phyloP scores from a whole-genome alignment of 2,329 filamentous ascomycete genomes.

The Fusarium austroafricanum region DNA sequence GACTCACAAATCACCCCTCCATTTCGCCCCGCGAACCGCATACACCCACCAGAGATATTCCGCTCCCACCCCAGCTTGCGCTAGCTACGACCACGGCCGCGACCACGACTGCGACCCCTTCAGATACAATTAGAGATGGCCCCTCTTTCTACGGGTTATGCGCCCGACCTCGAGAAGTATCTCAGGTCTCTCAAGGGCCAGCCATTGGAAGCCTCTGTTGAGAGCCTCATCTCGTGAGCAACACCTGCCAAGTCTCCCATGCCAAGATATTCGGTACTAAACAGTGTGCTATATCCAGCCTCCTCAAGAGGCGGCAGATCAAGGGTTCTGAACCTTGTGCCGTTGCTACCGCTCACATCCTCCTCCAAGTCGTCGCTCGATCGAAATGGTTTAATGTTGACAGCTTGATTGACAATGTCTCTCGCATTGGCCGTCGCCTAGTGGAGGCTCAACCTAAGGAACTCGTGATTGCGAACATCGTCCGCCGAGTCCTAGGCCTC shows the following conservation, averaged over 20 bases:
- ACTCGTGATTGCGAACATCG: slow-evolving; percentile 93
- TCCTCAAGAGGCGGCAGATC: slow-evolving; percentile 92
- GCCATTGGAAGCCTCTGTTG: slow-evolving; percentile 83
- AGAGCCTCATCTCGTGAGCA: slow-evolving; percentile 82
- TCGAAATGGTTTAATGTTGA: slow-evolving; percentile 82
- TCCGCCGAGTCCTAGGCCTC: slow-evolving; percentile 87
- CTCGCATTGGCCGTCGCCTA: slow-evolving; percentile 80
- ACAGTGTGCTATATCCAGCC: slow-evolving; percentile 59
- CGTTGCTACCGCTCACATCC: slow-evolving; percentile 87
- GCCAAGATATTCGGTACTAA: slow-evolving; percentile 17
- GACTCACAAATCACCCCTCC: slow-evolving; percentile 33
- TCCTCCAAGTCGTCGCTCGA: slow-evolving; percentile 86
- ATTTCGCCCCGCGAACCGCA: slow-evolving; percentile 37
- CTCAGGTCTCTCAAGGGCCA: slow-evolving; percentile 81
- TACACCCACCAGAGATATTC: slow-evolving; percentile 13
- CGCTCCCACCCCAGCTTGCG: slow-evolving; percentile 33
- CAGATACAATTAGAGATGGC: slow-evolving; percentile 48
- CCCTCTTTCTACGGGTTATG: slow-evolving; percentile 54
- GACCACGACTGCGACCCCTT: slow-evolving; percentile 16
- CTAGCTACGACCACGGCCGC: slow-evolving; percentile 21
- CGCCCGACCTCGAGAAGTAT: slow-evolving; percentile 82
- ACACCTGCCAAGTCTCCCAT: neutral
- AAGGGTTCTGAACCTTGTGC: slow-evolving; percentile 88
- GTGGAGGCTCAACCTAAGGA: slow-evolving; percentile 88
- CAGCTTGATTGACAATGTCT: slow-evolving; percentile 82